Conservation (phyloP, 2,329 filamentous ascomycete species). For the Aspergillus pseudoglaucus region DNA sequence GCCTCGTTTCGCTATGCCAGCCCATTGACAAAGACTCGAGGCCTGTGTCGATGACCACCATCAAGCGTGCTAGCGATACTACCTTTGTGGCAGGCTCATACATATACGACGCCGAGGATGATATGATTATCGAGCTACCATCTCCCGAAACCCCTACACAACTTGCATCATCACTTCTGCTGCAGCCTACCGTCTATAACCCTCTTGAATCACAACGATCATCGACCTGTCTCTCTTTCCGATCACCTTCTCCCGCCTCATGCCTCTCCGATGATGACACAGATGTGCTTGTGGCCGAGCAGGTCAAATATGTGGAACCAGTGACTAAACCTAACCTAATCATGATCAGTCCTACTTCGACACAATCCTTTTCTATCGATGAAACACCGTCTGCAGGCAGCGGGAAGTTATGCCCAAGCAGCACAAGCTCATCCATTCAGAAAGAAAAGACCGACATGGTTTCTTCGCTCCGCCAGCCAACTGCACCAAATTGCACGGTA, state of each 20-base stretch:
- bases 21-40: slow-evolving; percentile 18
- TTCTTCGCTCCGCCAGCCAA: neutral
- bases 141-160: slow-evolving; percentile 22
- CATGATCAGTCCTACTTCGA: slow-evolving; percentile 23
- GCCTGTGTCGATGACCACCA: slow-evolving; percentile 29
- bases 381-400: slow-evolving; percentile 7
- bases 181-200: slow-evolving; percentile 25
- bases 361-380: slow-evolving; percentile 6
- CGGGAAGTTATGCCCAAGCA: neutral
- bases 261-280: slow-evolving; percentile 25
- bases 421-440: neutral
- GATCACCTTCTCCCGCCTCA: slow-evolving; percentile 23
- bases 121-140: slow-evolving; percentile 27
- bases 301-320: slow-evolving; percentile 27
- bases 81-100: slow-evolving; percentile 26
- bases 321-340: slow-evolving; percentile 25
- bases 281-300: slow-evolving; percentile 27
- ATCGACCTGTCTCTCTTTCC: slow-evolving; percentile 11
- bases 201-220: slow-evolving; percentile 17
- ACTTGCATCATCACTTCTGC: slow-evolving; percentile 21
- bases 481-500: neutral
- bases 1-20: slow-evolving; percentile 16
- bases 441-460: neutral
- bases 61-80: slow-evolving; percentile 27
- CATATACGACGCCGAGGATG: slow-evolving; percentile 27